Conservation (phyloP, 345 rosid genomes). For the Eucalyptus cloeziana region DNA sequence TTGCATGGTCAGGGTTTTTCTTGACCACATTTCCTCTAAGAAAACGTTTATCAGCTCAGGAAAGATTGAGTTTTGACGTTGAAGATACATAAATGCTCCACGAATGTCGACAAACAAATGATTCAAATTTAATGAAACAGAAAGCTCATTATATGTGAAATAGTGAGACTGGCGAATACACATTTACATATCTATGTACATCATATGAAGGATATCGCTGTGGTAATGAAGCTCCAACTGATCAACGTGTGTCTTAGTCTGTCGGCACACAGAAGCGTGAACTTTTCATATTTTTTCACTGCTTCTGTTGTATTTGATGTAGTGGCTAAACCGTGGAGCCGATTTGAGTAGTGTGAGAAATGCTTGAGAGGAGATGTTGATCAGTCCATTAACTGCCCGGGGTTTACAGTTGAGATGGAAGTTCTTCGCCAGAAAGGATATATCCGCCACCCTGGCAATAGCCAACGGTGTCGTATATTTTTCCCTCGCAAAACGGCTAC, state of each 20-base stretch:
- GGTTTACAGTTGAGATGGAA: constrained; percentile 15
- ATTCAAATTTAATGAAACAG: not conserved
- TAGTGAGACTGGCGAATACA: not conserved
- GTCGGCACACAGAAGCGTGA: not conserved
- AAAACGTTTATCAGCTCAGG: not conserved
- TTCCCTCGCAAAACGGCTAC: not conserved
- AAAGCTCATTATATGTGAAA: not conserved
- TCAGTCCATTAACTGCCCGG: constrained; percentile 6
- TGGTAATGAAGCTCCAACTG: not conserved
- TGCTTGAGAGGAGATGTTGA: constrained; percentile 1
- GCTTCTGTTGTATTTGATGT: not conserved
- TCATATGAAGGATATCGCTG: not conserved
- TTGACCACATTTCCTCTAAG: not conserved
- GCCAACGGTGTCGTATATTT: constrained; percentile 23
- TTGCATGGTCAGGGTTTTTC: not conserved
- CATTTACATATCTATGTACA: not conserved
- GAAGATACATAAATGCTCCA: not conserved
- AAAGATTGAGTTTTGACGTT: not conserved
- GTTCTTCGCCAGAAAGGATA: constrained; percentile 31
- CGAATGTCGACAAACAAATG: not conserved
- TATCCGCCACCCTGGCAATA: constrained; percentile 27
- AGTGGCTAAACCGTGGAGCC: constrained; percentile 10
- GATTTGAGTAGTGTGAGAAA: not conserved
- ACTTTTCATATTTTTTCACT: not conserved
- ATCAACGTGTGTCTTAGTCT: not conserved